Evolutionary conservation across 1,284 basidiomycete species (phyloP).

Genomic region (Inonotus hispidus): DNA sequence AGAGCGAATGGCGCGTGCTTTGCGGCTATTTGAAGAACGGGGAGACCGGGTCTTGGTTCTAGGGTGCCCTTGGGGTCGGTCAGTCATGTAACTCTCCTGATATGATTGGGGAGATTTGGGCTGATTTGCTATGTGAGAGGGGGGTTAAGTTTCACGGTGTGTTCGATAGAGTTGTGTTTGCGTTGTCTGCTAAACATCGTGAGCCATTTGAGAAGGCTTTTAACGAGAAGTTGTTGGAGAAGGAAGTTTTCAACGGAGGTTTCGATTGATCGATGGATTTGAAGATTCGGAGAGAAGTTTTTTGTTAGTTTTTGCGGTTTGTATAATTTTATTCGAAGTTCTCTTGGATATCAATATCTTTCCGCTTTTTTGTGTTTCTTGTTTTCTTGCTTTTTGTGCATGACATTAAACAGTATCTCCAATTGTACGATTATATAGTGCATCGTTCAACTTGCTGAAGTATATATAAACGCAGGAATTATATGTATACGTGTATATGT

Average conservation of each 20-base stretch:
- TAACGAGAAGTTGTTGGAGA: conserved; percentile 37
- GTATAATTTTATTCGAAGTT: too few species aligned
- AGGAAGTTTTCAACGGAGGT: neutral
- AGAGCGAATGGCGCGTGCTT: conserved; percentile 37
- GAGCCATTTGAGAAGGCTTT: conserved; percentile 38
- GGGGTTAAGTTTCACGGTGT: conserved; percentile 34
- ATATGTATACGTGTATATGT: too few species aligned
- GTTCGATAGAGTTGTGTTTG: conserved; percentile 42
- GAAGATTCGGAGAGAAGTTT: neutral
- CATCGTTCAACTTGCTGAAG: too few species aligned
- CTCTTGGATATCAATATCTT: neutral
- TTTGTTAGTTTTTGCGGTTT: neutral
- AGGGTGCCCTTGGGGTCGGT: conserved; percentile 45
- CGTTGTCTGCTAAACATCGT: conserved; percentile 35
- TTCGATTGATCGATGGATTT: neutral
- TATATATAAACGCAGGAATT: too few species aligned
- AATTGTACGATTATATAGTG: too few species aligned
- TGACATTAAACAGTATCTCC: too few species aligned
- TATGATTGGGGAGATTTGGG: conserved; percentile 37
- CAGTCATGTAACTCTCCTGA: conserved; percentile 35
- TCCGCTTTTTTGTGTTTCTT: too few species aligned
- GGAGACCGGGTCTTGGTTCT: conserved; percentile 41
- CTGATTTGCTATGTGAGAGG: conserved; percentile 36
- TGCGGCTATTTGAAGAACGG: conserved; percentile 41
- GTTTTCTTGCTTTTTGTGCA: too few species aligned